Evolutionary conservation across 2,329 filamentous ascomycete species (phyloP).

Genomic region (Fusarium sp.): DNA sequence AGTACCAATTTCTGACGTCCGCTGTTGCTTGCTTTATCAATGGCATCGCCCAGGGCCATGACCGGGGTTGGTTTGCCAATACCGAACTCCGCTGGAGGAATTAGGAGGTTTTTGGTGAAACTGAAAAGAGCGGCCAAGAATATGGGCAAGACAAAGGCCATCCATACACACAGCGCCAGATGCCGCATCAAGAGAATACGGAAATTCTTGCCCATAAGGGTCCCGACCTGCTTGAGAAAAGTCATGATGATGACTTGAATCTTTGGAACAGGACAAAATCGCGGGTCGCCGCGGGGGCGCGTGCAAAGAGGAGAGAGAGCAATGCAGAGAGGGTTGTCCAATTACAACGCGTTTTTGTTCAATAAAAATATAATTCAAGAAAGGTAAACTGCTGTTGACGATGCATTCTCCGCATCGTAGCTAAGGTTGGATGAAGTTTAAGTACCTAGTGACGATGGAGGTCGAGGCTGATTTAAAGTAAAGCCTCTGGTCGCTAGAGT

Average conservation of each 20-base stretch:
- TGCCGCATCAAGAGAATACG: constrained; percentile 70
- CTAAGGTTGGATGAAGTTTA: too few species aligned
- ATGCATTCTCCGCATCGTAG: too few species aligned
- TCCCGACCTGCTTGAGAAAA: constrained; percentile 70
- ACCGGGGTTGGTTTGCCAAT: constrained; percentile 74
- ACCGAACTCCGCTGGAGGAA: constrained; percentile 81
- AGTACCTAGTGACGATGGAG: too few species aligned
- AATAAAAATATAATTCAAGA: not conserved
- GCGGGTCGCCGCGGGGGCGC: not conserved
- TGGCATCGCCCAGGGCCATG: constrained; percentile 73
- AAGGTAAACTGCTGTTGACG: not conserved
- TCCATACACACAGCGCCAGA: constrained; percentile 63
- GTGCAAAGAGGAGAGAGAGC: too few species aligned
- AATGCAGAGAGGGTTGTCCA: too few species aligned
- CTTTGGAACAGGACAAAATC: not conserved
- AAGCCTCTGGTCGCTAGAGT: not conserved
- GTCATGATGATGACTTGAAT: constrained; percentile 56
- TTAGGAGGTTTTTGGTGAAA: constrained; percentile 86
- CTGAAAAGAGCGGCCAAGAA: constrained; percentile 70
- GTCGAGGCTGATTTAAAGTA: constrained; percentile 17
- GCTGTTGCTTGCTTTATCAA: constrained; percentile 65
- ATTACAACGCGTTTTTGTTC: too few species aligned
- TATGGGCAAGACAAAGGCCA: constrained; percentile 71
- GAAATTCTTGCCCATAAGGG: constrained; percentile 73
- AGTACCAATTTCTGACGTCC: constrained; percentile 80